Evolutionary conservation across 345 rosid genomes (phyloP).

Genomic region (Firmiana major): DNA sequence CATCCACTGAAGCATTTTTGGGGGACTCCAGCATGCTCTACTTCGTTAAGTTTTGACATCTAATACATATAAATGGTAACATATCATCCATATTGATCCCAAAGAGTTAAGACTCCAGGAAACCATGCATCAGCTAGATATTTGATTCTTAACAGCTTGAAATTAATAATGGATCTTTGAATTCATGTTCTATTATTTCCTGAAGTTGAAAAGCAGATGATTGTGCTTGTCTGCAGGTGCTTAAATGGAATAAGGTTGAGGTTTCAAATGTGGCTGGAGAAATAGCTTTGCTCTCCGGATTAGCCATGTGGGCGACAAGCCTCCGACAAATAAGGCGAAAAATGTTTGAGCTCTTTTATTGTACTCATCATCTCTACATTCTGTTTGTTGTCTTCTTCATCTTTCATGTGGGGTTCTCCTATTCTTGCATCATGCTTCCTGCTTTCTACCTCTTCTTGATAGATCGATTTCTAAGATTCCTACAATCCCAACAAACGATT

Average conservation of each 20-base stretch:
- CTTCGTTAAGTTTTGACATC: too few relatives aligned
- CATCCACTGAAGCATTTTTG: not conserved
- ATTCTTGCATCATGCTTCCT: conserved; percentile 44
- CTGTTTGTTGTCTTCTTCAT: conserved; percentile 43
- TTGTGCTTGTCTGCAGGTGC: conserved; percentile 3
- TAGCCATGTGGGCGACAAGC: conserved; percentile 47
- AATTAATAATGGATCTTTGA: not conserved
- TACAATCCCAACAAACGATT: conserved; percentile 44
- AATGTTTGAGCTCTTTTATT: conserved; percentile 59
- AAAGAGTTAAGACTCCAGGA: not conserved
- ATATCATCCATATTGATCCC: too few relatives aligned
- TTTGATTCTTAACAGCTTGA: not conserved
- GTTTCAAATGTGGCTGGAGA: conserved; percentile 54
- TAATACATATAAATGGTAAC: too few relatives aligned
- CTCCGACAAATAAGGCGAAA: conserved; percentile 33
- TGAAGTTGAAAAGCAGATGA: not conserved
- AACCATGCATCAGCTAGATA: not conserved
- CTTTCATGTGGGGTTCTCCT: conserved; percentile 48
- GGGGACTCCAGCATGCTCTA: not conserved
- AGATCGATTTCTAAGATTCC: conserved; percentile 50
- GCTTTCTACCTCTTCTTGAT: conserved; percentile 58
- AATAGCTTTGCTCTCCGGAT: conserved; percentile 41
- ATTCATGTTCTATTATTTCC: not conserved
- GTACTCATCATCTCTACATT: conserved; percentile 56
- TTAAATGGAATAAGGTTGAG: conserved; percentile 36